Evolutionary conservation across 805 yeast genomes (phyloP).

Genomic region (Zygosaccharomyces kombuchaensis): DNA sequence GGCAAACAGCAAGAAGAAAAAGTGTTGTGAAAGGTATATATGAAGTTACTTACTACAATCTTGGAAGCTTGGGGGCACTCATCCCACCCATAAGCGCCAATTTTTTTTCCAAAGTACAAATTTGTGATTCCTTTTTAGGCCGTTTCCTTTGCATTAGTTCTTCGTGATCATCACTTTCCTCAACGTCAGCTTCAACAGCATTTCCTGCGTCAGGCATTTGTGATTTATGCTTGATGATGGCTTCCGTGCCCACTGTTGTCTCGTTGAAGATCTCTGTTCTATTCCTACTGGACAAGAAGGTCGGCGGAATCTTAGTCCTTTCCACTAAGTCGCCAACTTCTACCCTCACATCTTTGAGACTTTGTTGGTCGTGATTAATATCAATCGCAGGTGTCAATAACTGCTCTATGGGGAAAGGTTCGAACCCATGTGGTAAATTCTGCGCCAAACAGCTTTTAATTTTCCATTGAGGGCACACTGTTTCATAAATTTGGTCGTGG

Average conservation of each 20-base stretch:
- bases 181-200: background rate
- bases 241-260: conserved; percentile 9
- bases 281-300: conserved; percentile 17
- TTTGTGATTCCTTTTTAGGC: background rate
- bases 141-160: background rate
- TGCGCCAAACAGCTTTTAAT: conserved; percentile 5
- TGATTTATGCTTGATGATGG: background rate
- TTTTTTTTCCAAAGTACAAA: conserved; percentile 2
- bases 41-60: background rate
- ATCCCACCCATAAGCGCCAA: background rate
- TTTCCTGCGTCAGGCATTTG: background rate
- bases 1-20: background rate
- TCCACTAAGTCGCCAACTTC: conserved; percentile 18
- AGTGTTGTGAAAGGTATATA: background rate
- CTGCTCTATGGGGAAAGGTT: conserved; percentile 14
- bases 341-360: conserved; percentile 8
- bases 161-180: background rate
- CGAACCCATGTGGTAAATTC: conserved; percentile 8
- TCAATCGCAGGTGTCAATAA: conserved; percentile 12
- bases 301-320: conserved; percentile 17
- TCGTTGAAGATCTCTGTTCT: conserved; percentile 21
- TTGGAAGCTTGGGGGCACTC: background rate
- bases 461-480: conserved; percentile 22
- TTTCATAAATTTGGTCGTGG: conserved; percentile 23
- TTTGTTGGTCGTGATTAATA: background rate